Evolutionary conservation across 2,329 filamentous ascomycete genomes (phyloP), one percentile per base, ranked within the genome.

Genomic region (Aspergillus costaricaensis): DNA sequence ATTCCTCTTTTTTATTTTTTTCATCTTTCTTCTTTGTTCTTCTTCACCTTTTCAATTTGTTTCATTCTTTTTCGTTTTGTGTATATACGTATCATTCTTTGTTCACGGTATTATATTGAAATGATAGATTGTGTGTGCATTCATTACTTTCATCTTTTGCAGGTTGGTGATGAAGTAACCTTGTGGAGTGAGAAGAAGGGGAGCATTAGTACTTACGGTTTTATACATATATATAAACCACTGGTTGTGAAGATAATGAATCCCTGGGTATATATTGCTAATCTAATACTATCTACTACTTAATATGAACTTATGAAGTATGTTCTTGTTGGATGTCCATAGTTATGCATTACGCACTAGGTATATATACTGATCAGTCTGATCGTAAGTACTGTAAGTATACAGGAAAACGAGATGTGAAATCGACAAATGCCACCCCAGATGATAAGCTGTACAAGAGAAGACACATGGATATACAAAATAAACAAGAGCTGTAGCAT

Each of bases 1-100:
- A 50, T 23, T 50, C 44, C 21, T 25, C 47, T 50, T 50, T 50
- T 50, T 50, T 51, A 8, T 21, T 23, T n/a, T 32, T 14, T 36
- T 14, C 14, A 12, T 32, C n/a, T 36, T 15, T 15, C 5, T 36
- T 14, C 32, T 36, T 14, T 12, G 5, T 5, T 12, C 12, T 38
- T 14, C 7, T 32, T 51, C 15, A n/a, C 1, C 9, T 19, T 8
- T 17, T 4, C 15, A 19, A 4, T 19, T 10, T 6, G 17, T n/a
- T 44, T 23, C 0, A 12, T 9, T 44, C 4, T 1, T 5, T 9
- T 43, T 19, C 12, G 30, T 36, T 5, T 32, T 5, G 30, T 30
- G 23, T 23, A 21, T 21, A 3, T 21, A 23, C 5, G 9, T 30
- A 3, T 30, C 30, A 32, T 5, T 14, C 30, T 32, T 32, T 32